A percentile compares a stretch with the other conserved stretches of the same genome.
Evolutionary conservation across 75 land plant genomes (phyloP).

Genomic region (Azolla pinnata): DNA sequence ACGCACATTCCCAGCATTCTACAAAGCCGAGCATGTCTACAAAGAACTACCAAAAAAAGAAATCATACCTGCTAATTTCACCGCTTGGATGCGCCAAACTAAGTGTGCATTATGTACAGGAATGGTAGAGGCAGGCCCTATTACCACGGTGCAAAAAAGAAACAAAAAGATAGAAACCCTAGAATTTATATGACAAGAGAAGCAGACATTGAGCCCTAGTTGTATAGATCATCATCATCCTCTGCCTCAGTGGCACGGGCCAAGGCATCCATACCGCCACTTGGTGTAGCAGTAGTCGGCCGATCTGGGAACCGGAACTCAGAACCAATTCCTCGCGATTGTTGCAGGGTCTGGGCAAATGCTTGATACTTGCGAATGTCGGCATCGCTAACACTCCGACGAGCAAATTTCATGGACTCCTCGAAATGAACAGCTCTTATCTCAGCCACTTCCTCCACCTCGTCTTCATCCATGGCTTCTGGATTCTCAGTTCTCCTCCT

Average conservation of each 20-base stretch:
- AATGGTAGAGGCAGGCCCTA: too few species aligned
- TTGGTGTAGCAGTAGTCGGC: slow-evolving; percentile 9
- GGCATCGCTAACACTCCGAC: slow-evolving; percentile 50
- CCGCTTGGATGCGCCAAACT: too few species aligned
- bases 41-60: too few species aligned
- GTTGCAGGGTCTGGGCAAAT: slow-evolving; percentile 52
- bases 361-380: slow-evolving; percentile 47
- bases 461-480: slow-evolving; percentile 49
- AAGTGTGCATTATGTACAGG: too few species aligned
- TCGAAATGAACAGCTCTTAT: slow-evolving; percentile 46
- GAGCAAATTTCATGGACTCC: slow-evolving; percentile 49
- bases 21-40: too few species aligned
- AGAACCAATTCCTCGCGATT: slow-evolving; percentile 44
- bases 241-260: slow-evolving; percentile 15
- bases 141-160: too few species aligned
- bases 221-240: slow-evolving; percentile 41
- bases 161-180: too few species aligned
- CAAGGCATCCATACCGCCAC: slow-evolving; percentile 22
- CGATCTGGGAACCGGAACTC: slow-evolving; percentile 42
- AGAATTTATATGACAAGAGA: too few species aligned
- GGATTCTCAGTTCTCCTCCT: slow-evolving; percentile 33
- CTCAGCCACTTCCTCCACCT: slow-evolving; percentile 36
- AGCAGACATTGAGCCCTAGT: slow-evolving; percentile 7
- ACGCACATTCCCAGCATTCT: too few species aligned
- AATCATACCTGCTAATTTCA: too few species aligned